Evolutionary conservation across 2,329 filamentous ascomycete species (phyloP), one percentile per base, ranked within the genome.

Genomic region (Ciborinia camelliae): DNA sequence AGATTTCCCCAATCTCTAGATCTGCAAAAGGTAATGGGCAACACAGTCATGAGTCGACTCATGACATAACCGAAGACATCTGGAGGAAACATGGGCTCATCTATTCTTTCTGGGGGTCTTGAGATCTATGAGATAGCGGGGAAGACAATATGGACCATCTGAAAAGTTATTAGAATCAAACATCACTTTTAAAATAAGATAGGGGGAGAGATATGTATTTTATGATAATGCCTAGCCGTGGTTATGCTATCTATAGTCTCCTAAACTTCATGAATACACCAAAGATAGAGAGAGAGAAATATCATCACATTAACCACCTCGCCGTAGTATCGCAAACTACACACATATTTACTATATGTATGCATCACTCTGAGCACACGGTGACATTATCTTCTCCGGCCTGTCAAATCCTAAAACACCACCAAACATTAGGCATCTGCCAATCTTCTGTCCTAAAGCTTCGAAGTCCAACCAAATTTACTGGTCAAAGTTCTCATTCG

Each of bases 361-460:
- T 39, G 12, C 20, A n/a, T n/a, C n/a, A 1, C 32, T 18, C 5
- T 35, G 0, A 37, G 3, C 12, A 54, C 14, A 54, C 28, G 5
- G 32, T 5, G 0, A 3, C 7, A 57, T n/a, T 15, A 18, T 9
- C 12, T 23, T 12, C 9, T 3, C 39, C 1, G 10, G 0, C 4
- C 4, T 28, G 2, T 20, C 14, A n/a, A 23, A 30, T 57, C 20
- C 20, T 32, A 18, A 43, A 30, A 30, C 20, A 8, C 26, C 20
- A 28, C 37, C 37, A 15, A 8, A 41, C 10, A 55, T 9, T 4
- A 20, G 10, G 14, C 39, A 5, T n/a, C 28, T 5, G 0, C 28
- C 26, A 8, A 9, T 0, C 1, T 1, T 0, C 10, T 0, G 2
- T 39, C 18, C 10, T 12, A 10, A 8, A 43, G 1, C 18, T n/a